Evolutionary conservation across 1,284 basidiomycete species (phyloP), one percentile per base, ranked within the genome.

Genomic region (Irpex sp.): DNA sequence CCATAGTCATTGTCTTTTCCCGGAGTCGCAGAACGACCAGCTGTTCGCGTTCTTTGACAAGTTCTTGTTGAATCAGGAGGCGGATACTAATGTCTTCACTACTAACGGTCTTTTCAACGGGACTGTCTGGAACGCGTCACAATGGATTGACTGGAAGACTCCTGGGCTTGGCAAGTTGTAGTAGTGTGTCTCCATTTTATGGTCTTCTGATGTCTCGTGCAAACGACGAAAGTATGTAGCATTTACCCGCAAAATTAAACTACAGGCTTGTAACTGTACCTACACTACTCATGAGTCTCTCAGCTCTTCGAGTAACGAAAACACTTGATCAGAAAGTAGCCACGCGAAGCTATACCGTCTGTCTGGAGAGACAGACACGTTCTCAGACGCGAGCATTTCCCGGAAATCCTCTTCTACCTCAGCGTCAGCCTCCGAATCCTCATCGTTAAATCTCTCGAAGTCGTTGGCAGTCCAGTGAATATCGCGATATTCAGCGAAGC

Each of bases 1-100:
- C 61, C 83, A 85, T 64, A 73, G 73, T 21, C 84, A 86, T 68
- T 85, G 84, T 70, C 74, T 72, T n/a, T 85, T 81, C 77, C 83
- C 84, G 4, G 69, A 77, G 2, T 67, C 67, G 19, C 77, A 81
- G 65, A 77, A 80, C 59, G 68, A 73, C 3, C 74, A 77, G 61
- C 73, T 84, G 59, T 75, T 76, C 64, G 82, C 83, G n/a, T 85
- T 84, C 73, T 75, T 85, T 67, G 77, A 83, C 72, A 81, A 79
- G 67, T 86, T 85, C 76, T 69, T 86, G 69, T 74, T 81, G 54
- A 79, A 74, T 37, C 74, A 81, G 70, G 70, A 71, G 58, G 76
- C 76, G 26, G 82, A 77, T 73, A 85, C 83, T 15, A 76, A 73
- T 62, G 74, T 79, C 64, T 73, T 82, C 64, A 74, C 75, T 65